These are phyloP conservation scores for Fagopyrum homotropicum DNA, from an alignment of 148 eudicot species.

Conservation along the genomic window DNA sequence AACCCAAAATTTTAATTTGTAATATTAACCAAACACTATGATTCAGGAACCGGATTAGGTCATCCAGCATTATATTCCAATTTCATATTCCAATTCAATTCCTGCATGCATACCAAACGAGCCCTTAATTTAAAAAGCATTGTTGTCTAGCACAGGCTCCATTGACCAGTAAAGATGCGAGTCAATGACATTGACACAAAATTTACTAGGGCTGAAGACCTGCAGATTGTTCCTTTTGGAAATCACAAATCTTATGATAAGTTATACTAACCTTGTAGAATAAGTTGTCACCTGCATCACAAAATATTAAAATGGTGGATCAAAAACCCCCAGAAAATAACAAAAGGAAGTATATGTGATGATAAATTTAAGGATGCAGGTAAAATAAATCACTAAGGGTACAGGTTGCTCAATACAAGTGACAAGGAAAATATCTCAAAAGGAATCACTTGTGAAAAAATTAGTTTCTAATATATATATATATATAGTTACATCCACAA, in stretches of 20 bases:
- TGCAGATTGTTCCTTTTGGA: background rate
- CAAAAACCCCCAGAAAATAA: background rate
- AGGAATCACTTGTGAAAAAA: background rate
- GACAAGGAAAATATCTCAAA: background rate
- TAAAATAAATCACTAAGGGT: background rate
- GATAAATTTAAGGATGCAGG: background rate
- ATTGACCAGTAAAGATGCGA: background rate
- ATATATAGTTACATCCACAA: background rate
- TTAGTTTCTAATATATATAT: background rate
- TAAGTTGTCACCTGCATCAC: conserved; percentile 46
- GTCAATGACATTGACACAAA: background rate
- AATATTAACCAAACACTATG: no score
- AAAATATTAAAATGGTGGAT: conserved; percentile 12
- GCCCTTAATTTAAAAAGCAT: background rate
- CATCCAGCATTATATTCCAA: no score
- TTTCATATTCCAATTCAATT: no score
- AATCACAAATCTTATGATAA: background rate
- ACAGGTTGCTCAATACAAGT: background rate
- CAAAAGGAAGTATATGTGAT: background rate
- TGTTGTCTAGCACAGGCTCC: background rate
- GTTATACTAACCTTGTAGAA: conserved; percentile 55
- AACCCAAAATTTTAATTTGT: no score
- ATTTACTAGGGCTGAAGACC: background rate
- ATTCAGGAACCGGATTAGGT: no score
- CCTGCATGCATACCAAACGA: no score